These are phyloP conservation scores for Mycosphaerelloides madeirae DNA, from an alignment of 2,329 filamentous ascomycete species.

Conservation along the genomic window DNA sequence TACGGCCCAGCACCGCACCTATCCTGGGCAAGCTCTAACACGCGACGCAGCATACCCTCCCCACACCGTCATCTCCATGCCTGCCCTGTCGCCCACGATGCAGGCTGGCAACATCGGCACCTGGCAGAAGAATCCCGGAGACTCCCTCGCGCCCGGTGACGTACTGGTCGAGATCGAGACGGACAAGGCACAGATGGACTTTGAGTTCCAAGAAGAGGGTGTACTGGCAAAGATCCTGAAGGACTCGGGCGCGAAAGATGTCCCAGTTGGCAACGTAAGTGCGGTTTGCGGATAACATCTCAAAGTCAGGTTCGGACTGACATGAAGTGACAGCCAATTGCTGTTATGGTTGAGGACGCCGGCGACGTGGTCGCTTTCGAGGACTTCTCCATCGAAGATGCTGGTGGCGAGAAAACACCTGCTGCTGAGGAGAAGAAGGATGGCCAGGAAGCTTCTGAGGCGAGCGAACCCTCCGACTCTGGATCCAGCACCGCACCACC, in stretches of 20 bases:
- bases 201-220: slow-evolving; percentile 98
- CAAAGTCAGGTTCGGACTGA: slow-evolving; percentile 14
- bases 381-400: slow-evolving; percentile 81
- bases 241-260: slow-evolving; percentile 88
- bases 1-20: neutral
- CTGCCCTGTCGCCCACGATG: slow-evolving; percentile 96
- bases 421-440: slow-evolving; percentile 59
- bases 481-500: slow-evolving; percentile 56
- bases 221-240: slow-evolving; percentile 90
- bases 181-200: slow-evolving; percentile 99
- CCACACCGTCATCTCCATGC: slow-evolving; percentile 96
- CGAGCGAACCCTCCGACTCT: slow-evolving; percentile 56
- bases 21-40: slow-evolving; percentile 31
- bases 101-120: slow-evolving; percentile 89
- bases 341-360: slow-evolving; percentile 88
- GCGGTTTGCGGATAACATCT: neutral
- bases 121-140: slow-evolving; percentile 97
- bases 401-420: slow-evolving; percentile 72
- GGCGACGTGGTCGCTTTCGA: slow-evolving; percentile 84
- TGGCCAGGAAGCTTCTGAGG: slow-evolving; percentile 54
- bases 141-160: slow-evolving; percentile 81
- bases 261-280: slow-evolving; percentile 90
- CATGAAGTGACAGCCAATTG: slow-evolving; percentile 68
- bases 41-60: slow-evolving; percentile 76
- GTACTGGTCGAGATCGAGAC: slow-evolving; percentile 83